Evolutionary conservation across 305 asterid species (phyloP).

Genomic region (Fraxinus platypoda): DNA sequence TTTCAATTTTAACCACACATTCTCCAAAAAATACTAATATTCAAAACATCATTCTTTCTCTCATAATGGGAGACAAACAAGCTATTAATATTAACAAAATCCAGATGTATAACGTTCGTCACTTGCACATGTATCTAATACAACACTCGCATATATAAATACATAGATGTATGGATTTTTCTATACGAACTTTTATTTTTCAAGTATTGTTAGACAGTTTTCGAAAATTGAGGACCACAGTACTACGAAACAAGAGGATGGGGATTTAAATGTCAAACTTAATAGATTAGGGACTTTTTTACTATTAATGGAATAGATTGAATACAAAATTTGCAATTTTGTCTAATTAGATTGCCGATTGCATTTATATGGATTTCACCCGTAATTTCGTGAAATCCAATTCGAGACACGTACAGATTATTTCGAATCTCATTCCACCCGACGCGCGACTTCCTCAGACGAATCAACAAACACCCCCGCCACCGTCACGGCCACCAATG

Average conservation of each 20-base stretch:
- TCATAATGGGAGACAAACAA: too few relatives aligned
- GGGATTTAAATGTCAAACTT: neutral
- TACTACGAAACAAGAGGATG: neutral
- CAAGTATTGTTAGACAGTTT: too few relatives aligned
- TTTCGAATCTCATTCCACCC: neutral
- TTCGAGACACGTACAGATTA: neutral
- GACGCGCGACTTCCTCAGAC: neutral
- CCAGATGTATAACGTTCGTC: too few relatives aligned
- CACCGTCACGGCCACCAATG: conserved; percentile 28
- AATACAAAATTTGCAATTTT: neutral
- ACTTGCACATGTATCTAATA: too few relatives aligned
- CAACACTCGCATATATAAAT: too few relatives aligned
- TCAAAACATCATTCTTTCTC: too few relatives aligned
- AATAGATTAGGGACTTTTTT: neutral
- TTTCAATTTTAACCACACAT: too few relatives aligned
- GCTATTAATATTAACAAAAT: too few relatives aligned
- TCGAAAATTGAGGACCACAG: neutral
- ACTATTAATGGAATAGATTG: neutral
- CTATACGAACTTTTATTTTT: too few relatives aligned
- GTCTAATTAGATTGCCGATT: neutral
- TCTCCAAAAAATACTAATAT: too few relatives aligned
- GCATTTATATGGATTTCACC: neutral
- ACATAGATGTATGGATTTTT: too few relatives aligned
- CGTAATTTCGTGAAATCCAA: neutral
- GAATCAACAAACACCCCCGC: conserved; percentile 8